Base-by-base conservation (phyloP, 2,329 filamentous ascomycete genomes). In the Neonectria coccinea region DNA sequence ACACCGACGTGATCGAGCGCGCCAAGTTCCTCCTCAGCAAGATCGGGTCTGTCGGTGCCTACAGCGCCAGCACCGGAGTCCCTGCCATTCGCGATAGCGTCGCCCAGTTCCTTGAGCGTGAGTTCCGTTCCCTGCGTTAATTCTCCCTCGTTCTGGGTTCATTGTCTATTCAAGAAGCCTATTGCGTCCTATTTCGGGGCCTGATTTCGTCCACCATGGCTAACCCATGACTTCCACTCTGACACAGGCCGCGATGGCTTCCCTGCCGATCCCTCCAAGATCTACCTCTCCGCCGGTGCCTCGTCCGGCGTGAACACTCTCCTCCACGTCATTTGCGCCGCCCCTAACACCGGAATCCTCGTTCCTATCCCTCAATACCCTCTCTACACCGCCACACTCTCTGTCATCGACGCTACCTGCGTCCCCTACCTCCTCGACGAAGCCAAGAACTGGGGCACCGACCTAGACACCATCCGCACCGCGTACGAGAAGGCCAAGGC, bases 361-460 rank as follows among this genome's bases (percentile, higher is more conserved):
- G 91, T 98, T 20, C 96, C 95, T 25, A 98, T 99, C 73, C 96
- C 96, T 7, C 96, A 99, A 81, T 99, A 99, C 80, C 96, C 96
- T 25, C 90, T 99, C 53, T 99, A 99, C 84, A 98, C 95, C 9
- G 96, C 96, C 27, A 96, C 94, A 1, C 88, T 99, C 67, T 85
- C 94, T 56, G 83, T 99, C 51, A 87, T 98, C 65, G 88, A 97
- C 79, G 93, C 95, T 57, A 89, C 87, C 62, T 92, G 91, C 76
- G 96, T 99, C 29, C 95, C 96, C 41, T 99, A 99, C 84, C 92
- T 93, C 81, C 89, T 99, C 54, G 92, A 98, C 72, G 96, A 99
- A 83, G 82, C 88, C 70, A 88, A 90, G 73, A 86, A 88, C 68
- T 99, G 96, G 96, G 92, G 92, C 67, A 98, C 95, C 52, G 91